phyloP scores from a whole-genome alignment of 495 filamentous ascomycete species.

The Penicillium malachiteum region DNA sequence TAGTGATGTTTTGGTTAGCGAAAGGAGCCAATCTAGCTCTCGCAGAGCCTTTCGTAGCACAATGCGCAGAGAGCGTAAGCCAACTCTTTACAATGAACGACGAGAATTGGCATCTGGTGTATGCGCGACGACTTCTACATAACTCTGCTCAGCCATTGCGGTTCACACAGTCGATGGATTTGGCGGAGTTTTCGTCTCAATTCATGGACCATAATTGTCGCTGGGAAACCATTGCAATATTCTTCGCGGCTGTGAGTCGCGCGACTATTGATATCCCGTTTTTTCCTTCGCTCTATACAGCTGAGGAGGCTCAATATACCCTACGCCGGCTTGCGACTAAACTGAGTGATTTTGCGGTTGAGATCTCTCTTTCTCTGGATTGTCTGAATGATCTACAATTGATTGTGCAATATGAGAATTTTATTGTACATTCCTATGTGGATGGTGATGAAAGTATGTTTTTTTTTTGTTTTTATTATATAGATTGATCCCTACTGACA shows the following conservation, averaged over 20 bases:
- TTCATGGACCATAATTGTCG: conserved; percentile 34
- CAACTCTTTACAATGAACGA: conserved; percentile 26
- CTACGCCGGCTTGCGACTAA: conserved; percentile 30
- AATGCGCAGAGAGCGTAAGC: conserved; percentile 28
- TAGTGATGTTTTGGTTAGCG: conserved; percentile 32
- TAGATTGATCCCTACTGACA: neutral
- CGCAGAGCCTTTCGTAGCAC: conserved; percentile 31
- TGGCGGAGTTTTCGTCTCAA: conserved; percentile 31
- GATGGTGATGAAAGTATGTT: conserved; percentile 44
- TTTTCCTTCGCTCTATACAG: conserved; percentile 33
- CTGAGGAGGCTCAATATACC: conserved; percentile 25
- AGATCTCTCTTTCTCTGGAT: conserved; percentile 41
- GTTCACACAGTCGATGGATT: conserved; percentile 18
- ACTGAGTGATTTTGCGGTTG: conserved; percentile 32
- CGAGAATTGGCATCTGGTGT: conserved; percentile 30
- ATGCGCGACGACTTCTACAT: conserved; percentile 31
- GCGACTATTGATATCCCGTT: conserved; percentile 36
- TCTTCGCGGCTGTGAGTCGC: conserved; percentile 37
- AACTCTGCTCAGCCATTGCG: conserved; percentile 34
- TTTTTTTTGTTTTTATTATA: neutral
- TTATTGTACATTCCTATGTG: conserved; percentile 44
- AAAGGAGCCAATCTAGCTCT: conserved; percentile 38
- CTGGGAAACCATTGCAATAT: conserved; percentile 45
- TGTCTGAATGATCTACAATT: conserved; percentile 46
- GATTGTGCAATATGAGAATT: conserved; percentile 46